These are phyloP conservation scores for Aquilaria yunnanensis DNA, from an alignment of 345 rosid genomes.

Conservation along the genomic window DNA sequence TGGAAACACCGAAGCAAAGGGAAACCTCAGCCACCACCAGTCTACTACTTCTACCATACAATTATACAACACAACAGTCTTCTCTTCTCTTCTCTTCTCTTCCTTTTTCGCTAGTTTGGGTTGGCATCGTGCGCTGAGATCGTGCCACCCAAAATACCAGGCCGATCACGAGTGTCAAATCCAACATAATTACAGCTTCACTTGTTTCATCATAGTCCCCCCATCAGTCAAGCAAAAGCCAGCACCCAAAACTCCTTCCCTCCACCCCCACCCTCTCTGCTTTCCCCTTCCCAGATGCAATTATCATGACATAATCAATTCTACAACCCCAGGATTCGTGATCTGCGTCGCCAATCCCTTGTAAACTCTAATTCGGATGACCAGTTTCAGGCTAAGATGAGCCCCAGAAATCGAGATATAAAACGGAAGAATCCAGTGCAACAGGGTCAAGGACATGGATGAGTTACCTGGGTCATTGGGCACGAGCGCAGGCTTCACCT, in stretches of 20 bases:
- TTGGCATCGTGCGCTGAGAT: not conserved
- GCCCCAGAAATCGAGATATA: constrained; percentile 4
- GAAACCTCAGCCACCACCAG: too few species aligned
- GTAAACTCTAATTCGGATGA: constrained; percentile 11
- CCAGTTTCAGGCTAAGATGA: constrained; percentile 4
- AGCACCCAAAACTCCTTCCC: not conserved
- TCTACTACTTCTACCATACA: too few species aligned
- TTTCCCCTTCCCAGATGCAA: not conserved
- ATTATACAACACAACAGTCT: too few species aligned
- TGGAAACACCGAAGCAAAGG: too few species aligned
- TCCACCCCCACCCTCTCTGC: not conserved
- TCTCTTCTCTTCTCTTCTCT: too few species aligned
- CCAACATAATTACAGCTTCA: constrained; percentile 10
- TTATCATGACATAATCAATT: not conserved
- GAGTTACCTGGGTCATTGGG: constrained; percentile 73
- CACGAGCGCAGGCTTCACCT: constrained; percentile 64
- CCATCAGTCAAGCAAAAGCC: constrained; percentile 3
- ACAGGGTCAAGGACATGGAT: constrained; percentile 30
- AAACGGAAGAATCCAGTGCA: constrained; percentile 19
- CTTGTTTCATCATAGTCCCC: not conserved
- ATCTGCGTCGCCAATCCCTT: not conserved
- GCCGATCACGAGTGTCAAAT: constrained; percentile 13
- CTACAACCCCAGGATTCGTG: not conserved
- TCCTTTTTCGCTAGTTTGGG: too few species aligned
- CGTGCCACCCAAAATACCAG: not conserved